Percentiles rank a stretch among this genome's conserved stretches.
Evolutionary conservation across 805 yeast genomes (phyloP).

Genomic region (Ogataea methanolica): DNA sequence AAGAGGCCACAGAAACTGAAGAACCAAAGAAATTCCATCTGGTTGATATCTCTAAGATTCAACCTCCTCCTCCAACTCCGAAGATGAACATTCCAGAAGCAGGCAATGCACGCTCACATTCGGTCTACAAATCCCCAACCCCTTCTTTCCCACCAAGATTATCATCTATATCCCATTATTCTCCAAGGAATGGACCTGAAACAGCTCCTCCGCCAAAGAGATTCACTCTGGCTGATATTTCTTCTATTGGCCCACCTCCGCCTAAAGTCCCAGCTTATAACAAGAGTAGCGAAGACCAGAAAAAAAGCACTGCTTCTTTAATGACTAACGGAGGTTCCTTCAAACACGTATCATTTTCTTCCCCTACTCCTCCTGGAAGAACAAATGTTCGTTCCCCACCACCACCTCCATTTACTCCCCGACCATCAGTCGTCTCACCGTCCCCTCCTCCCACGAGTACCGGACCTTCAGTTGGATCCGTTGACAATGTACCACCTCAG

Average conservation of each 20-base stretch:
- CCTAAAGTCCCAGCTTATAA: constrained; percentile 12
- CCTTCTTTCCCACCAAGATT: no score
- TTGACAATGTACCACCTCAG: not conserved
- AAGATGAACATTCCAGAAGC: not conserved
- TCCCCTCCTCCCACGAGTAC: not conserved
- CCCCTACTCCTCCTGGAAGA: no score
- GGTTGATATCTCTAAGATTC: constrained; percentile 24
- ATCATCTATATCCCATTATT: not conserved
- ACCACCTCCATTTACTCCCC: not conserved
- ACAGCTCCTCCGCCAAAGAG: constrained; percentile 10
- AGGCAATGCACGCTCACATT: no score
- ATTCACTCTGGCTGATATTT: constrained; percentile 12
- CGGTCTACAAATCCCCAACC: no score
- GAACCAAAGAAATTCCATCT: constrained; percentile 19
- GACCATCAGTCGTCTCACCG: constrained; percentile 4
- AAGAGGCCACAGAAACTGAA: not conserved
- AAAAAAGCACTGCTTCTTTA: not conserved
- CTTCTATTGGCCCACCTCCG: constrained; percentile 20
- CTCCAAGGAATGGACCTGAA: constrained; percentile 1
- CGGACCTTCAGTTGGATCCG: no score
- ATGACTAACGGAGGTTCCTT: no score
- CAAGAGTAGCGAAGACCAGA: constrained; percentile 2
- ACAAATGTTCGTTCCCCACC: no score
- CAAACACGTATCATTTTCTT: no score
- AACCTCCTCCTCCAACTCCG: constrained; percentile 26